Conservation (phyloP, 768 basidiomycete species). For the Astraeus odoratus region DNA sequence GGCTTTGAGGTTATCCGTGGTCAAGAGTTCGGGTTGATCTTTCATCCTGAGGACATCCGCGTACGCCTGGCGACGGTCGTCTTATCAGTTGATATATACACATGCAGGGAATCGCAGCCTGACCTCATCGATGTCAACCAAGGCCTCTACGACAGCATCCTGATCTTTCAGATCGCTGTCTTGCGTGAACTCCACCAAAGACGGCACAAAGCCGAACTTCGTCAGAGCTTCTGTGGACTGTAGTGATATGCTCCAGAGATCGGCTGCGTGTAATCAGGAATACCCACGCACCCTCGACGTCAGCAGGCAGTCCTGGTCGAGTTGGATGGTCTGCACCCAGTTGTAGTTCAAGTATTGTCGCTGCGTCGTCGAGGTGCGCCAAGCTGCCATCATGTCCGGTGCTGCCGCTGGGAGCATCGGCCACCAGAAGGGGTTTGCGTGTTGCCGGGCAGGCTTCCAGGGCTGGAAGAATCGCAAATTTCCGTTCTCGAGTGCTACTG, state of each 20-base stretch:
- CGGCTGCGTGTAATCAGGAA: neutral
- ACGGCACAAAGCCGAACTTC: constrained; percentile 19
- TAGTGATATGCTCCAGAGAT: neutral
- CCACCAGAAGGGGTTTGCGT: constrained; percentile 28
- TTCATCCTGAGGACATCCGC: constrained; percentile 13
- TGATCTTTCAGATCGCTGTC: constrained; percentile 20
- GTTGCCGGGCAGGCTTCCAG: constrained; percentile 27
- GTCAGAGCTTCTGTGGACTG: constrained; percentile 23
- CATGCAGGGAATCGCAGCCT: neutral
- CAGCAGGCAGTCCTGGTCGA: constrained; percentile 23
- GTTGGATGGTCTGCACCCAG: constrained; percentile 24
- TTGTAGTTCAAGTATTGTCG: constrained; percentile 24
- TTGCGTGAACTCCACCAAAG: constrained; percentile 17
- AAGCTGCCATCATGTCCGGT: constrained; percentile 21
- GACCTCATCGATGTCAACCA: constrained; percentile 24
- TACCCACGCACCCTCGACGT: constrained; percentile 11
- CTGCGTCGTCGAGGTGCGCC: constrained; percentile 18
- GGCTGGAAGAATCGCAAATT: constrained; percentile 24
- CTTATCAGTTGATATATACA: neutral
- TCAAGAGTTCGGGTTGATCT: constrained; percentile 20
- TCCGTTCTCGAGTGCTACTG: constrained; percentile 11
- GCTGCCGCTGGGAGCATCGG: constrained; percentile 23
- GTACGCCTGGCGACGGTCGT: constrained; percentile 16
- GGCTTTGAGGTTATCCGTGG: constrained; percentile 22
- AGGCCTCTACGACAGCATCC: constrained; percentile 12